Base-by-base conservation (phyloP, 2,329 filamentous ascomycete species). In the Exophiala sp. region DNA sequence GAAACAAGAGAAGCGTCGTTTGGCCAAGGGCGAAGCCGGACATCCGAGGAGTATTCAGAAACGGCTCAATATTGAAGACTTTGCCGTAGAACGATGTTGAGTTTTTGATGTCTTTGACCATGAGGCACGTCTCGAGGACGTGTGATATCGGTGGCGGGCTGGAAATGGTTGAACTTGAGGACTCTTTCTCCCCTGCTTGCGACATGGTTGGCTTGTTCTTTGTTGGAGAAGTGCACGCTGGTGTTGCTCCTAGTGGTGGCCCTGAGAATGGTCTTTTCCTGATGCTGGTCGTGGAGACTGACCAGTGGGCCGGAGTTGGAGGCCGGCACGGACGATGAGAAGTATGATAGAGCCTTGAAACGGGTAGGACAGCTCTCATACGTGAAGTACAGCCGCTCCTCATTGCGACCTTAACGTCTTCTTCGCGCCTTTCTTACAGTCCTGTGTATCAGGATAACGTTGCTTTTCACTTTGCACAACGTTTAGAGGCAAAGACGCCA, bases 121-220 rank as follows among this genome's bases (percentile, higher is more conserved):
- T 65, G 10, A 68, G 59, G 49, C 60, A 61, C 18, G 66, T 68
- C 43, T 68, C 66, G 9, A 68, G 56, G 44, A 68, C 61, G 52
- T 68, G 66, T 9, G 62, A 62, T 29, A 62, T 61, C 9, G 57
- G 51, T 14, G 57, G 44, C 60, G 69, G 62, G n/a, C n/a, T 3
- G 21, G 39, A 1, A 3, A 5, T 42, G 16, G 11, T 3, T 42
- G 7, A 29, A 29, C 2, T 29, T 29, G 24, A 29, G 5, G 24
- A 29, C 24, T 29, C 24, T 29, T 29, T 29, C 24, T 29, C 24
- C 24, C 5, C 24, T 5, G 24, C 24, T 29, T 29, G 24, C 5
- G 24, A 8, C 24, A 29, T 29, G 3, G 24, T 29, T 5, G 24
- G 5, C 7, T 29, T 29, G 24, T 29, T 43, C 41, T 43, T 24